A percentile compares a stretch with the other conserved stretches of the same genome.
These are phyloP conservation scores for Leishmania gerbilli DNA, from an alignment of 208 protist species.

Conservation along the genomic window DNA sequence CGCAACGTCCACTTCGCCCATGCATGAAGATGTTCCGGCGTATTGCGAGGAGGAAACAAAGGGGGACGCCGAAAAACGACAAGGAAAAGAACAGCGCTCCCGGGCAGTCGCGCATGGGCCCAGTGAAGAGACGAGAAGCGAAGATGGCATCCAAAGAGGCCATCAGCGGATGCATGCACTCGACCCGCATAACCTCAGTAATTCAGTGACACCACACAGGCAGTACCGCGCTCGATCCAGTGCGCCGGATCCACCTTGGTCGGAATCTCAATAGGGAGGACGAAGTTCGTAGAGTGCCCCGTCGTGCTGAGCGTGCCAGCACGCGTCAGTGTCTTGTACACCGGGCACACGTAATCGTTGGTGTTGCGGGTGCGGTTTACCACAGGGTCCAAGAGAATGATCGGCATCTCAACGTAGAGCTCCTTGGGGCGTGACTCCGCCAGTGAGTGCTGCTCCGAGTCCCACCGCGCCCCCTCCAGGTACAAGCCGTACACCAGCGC, in stretches of 20 bases:
- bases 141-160: background rate
- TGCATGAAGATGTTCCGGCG: background rate
- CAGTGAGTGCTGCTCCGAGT: conserved; percentile 67
- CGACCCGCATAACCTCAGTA: conserved; percentile 47
- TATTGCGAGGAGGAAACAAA: no score
- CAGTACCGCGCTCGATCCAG: conserved; percentile 96
- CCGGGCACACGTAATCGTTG: conserved; percentile 93
- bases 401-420: conserved; percentile 93
- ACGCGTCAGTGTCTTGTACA: conserved; percentile 97
- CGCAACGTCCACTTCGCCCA: background rate
- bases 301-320: conserved; percentile 97
- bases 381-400: conserved; percentile 93
- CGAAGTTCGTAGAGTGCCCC: conserved; percentile 99
- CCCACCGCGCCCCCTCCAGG: conserved; percentile 97
- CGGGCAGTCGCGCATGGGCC: background rate
- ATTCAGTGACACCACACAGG: conserved; percentile 87
- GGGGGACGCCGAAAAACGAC: background rate
- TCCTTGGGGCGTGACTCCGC: conserved; percentile 96
- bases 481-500: conserved; percentile 95
- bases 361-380: conserved; percentile 53
- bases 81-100: background rate
- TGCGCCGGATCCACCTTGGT: conserved; percentile 81
- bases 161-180: background rate
- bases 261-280: conserved; percentile 95
- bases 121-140: background rate